Conservation (phyloP, 768 basidiomycete species). For the Boletus rubroflammeus region DNA sequence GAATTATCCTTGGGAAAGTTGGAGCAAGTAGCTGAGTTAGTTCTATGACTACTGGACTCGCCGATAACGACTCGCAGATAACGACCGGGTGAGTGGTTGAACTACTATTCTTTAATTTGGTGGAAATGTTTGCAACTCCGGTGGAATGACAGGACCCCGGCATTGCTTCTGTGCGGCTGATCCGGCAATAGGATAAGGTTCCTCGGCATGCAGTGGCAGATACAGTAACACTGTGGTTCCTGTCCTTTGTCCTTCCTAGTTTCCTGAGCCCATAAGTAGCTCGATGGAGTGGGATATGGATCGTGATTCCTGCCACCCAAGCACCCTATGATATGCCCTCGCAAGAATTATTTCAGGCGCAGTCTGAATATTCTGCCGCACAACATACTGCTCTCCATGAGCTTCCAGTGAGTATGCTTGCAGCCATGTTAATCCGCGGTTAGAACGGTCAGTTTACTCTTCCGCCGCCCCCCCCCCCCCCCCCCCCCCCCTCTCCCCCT, state of each 20-base stretch:
- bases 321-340: constrained; percentile 6
- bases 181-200: constrained; percentile 12
- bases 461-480: not conserved
- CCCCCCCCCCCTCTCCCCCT: no score
- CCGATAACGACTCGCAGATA: no score
- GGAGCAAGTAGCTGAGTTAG: not conserved
- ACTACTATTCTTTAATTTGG: not conserved
- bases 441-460: not conserved
- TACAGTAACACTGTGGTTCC: not conserved
- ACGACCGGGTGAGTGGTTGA: not conserved
- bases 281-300: constrained; percentile 1
- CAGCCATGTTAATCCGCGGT: not conserved
- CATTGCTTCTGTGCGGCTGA: not conserved
- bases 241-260: not conserved
- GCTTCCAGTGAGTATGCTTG: not conserved
- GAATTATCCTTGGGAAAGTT: not conserved
- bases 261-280: constrained; percentile 16
- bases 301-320: not conserved
- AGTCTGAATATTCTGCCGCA: not conserved
- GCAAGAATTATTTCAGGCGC: not conserved
- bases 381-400: not conserved
- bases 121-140: not conserved
- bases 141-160: not conserved
- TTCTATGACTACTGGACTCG: not conserved
- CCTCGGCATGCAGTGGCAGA: constrained; percentile 12